phyloP scores from a whole-genome alignment of 2,329 filamentous ascomycete species.

The Aspergillus novofumigatus region DNA sequence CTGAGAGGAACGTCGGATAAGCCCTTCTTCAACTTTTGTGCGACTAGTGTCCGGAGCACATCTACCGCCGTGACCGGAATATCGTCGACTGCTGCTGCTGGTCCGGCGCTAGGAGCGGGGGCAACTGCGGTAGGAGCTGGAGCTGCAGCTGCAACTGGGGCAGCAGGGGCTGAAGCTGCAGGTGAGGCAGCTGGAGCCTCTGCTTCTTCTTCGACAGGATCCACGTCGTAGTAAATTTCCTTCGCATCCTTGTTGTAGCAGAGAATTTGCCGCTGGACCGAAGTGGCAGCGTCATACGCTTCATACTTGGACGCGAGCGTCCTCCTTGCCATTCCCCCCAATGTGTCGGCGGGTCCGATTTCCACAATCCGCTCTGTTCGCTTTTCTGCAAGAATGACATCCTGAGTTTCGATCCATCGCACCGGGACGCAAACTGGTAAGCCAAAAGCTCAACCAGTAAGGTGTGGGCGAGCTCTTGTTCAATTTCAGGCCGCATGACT shows the following conservation, averaged over 20 bases:
- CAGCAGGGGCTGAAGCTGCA: slow-evolving; percentile 37
- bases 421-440: slow-evolving; percentile 99
- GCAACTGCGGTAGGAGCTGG: slow-evolving; percentile 54
- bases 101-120: slow-evolving; percentile 69
- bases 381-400: slow-evolving; percentile 97
- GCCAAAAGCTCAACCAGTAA: slow-evolving; percentile 97
- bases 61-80: slow-evolving; percentile 83
- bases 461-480: slow-evolving; percentile 98
- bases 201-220: slow-evolving; percentile 87
- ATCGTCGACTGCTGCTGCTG: slow-evolving; percentile 81
- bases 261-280: slow-evolving; percentile 92
- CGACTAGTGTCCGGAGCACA: slow-evolving; percentile 81
- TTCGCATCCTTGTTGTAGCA: slow-evolving; percentile 99
- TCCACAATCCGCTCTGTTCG: slow-evolving; percentile 96
- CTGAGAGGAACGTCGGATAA: slow-evolving; percentile 81
- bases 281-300: slow-evolving; percentile 95
- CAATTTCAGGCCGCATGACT: slow-evolving; percentile 94
- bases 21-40: slow-evolving; percentile 96
- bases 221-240: slow-evolving; percentile 98
- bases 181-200: slow-evolving; percentile 47
- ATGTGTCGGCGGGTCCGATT: slow-evolving; percentile 91
- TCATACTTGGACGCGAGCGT: slow-evolving; percentile 97
- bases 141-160: slow-evolving; percentile 48
- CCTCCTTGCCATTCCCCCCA: slow-evolving; percentile 95
- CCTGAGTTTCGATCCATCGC: slow-evolving; percentile 99